These are phyloP conservation scores for Lactarius akahatsu DNA, from an alignment of 768 basidiomycete species.

Conservation along the genomic window DNA sequence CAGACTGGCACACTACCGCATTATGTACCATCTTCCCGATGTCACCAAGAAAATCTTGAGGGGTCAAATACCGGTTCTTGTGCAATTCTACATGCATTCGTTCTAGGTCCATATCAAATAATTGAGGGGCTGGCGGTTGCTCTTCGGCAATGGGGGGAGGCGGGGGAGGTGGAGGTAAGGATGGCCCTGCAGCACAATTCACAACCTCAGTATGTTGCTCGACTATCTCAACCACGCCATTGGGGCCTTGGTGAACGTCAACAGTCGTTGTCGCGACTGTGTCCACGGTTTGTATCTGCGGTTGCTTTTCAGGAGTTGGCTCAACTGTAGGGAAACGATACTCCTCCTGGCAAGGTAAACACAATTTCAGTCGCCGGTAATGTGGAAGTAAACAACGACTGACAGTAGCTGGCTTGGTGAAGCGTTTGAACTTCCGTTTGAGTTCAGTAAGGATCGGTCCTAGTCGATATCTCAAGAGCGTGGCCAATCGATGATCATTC, in stretches of 20 bases:
- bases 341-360: constrained; percentile 57
- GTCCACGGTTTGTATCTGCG: constrained; percentile 34
- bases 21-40: constrained; percentile 80
- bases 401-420: constrained; percentile 77
- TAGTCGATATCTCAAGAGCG: constrained; percentile 86
- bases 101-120: constrained; percentile 91
- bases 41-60: constrained; percentile 83
- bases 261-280: constrained; percentile 39
- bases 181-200: constrained; percentile 11
- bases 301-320: constrained; percentile 29
- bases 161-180: constrained; percentile 14
- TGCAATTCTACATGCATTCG: constrained; percentile 85
- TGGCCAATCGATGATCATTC: constrained; percentile 73
- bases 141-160: constrained; percentile 38
- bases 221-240: constrained; percentile 47
- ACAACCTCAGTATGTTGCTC: constrained; percentile 36
- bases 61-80: constrained; percentile 82
- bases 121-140: constrained; percentile 43
- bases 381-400: constrained; percentile 33
- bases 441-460: constrained; percentile 85
- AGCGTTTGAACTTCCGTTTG: constrained; percentile 89
- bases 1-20: constrained; percentile 51
- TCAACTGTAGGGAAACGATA: constrained; percentile 53
- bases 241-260: constrained; percentile 41
- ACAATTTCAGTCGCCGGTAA: neutral